Evolutionary conservation across 371 early-diverging fungal genomes (phyloP).

Genomic region (Thermomucor indicae-seudaticae): DNA sequence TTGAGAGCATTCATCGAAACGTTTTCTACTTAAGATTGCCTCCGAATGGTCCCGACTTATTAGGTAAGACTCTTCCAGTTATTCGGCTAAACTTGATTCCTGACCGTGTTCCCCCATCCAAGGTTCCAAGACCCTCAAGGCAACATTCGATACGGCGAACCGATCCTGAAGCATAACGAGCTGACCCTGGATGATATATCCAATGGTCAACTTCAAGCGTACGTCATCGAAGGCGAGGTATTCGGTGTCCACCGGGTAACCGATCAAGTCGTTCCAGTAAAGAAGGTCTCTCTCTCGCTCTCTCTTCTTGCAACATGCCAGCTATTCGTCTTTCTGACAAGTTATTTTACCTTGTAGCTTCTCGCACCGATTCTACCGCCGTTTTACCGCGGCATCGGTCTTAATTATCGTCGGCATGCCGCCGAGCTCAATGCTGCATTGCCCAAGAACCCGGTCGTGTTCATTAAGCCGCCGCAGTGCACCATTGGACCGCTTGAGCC

Average conservation of each 20-base stretch:
- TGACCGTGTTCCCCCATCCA: neutral
- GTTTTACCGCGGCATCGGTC: constrained; percentile 52
- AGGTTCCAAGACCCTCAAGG: constrained; percentile 47
- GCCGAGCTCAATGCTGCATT: constrained; percentile 41
- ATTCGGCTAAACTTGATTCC: neutral
- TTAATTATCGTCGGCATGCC: constrained; percentile 59
- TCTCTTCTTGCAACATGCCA: no score
- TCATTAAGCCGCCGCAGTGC: constrained; percentile 48
- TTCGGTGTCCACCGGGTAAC: constrained; percentile 33
- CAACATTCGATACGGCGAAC: constrained; percentile 44
- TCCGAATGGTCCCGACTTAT: constrained; percentile 22
- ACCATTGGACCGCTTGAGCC: constrained; percentile 42
- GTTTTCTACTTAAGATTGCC: constrained; percentile 2
- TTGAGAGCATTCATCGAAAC: neutral
- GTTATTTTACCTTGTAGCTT: constrained; percentile 11
- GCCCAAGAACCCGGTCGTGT: constrained; percentile 53
- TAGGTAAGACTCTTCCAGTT: constrained; percentile 5
- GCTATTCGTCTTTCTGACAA: neutral
- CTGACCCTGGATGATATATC: constrained; percentile 11
- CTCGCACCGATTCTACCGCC: constrained; percentile 39
- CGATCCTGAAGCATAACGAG: constrained; percentile 13
- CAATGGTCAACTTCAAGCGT: constrained; percentile 25
- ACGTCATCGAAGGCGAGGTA: constrained; percentile 41
- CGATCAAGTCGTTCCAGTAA: constrained; percentile 26
- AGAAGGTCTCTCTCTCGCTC: constrained; percentile 17